phyloP scores from a whole-genome alignment of 2,329 filamentous ascomycete species.

The Paecilomyces sp. region DNA sequence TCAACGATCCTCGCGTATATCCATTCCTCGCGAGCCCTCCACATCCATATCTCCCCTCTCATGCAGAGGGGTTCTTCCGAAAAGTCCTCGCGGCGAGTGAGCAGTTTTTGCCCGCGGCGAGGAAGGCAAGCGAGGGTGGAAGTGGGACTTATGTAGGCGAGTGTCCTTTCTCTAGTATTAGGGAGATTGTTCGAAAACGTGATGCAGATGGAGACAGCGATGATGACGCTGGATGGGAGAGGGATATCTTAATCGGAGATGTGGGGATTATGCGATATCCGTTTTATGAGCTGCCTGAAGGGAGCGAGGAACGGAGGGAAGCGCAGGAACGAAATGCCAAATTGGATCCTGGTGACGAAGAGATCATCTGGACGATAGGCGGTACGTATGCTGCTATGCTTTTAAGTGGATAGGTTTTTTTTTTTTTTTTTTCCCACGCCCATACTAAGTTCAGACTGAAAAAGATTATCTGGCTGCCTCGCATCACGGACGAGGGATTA shows the following conservation, averaged over 20 bases:
- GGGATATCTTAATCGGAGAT: constrained; percentile 14
- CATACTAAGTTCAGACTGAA: constrained; percentile 4
- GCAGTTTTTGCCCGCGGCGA: neutral
- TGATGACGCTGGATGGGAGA: neutral
- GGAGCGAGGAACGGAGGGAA: constrained; percentile 9
- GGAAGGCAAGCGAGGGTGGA: neutral
- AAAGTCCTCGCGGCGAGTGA: constrained; percentile 3
- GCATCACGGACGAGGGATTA: constrained; percentile 22
- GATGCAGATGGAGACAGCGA: neutral
- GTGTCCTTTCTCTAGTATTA: constrained; percentile 17
- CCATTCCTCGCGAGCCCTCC: constrained; percentile 16
- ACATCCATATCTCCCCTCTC: constrained; percentile 15
- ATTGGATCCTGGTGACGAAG: constrained; percentile 12
- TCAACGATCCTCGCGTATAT: constrained; percentile 19
- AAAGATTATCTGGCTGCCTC: constrained; percentile 16
- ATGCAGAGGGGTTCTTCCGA: constrained; percentile 10
- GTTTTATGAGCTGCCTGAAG: constrained; percentile 16
- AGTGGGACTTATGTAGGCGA: constrained; percentile 6
- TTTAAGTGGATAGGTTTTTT: neutral
- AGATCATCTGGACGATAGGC: constrained; percentile 19
- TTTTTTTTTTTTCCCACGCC: neutral
- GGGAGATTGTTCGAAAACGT: constrained; percentile 5
- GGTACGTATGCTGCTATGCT: constrained; percentile 7
- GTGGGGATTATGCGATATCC: constrained; percentile 13
- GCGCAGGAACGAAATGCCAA: constrained; percentile 12